Evolutionary conservation across 2,329 filamentous ascomycete species (phyloP), one percentile per base, ranked within the genome.

Genomic region (Paraconiothyrium sp.): DNA sequence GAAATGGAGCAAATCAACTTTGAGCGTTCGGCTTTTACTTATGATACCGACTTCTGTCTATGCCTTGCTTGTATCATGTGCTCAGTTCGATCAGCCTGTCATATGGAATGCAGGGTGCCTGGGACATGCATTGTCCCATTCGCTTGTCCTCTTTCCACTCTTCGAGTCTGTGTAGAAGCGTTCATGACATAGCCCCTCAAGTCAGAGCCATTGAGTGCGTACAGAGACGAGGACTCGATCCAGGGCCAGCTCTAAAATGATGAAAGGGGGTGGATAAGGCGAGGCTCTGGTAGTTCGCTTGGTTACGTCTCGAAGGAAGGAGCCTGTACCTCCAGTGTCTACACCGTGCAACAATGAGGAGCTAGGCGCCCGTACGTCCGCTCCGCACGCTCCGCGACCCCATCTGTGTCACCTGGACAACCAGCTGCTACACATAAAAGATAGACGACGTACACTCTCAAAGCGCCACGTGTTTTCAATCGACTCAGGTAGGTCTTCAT

Each of bases 11-110:
- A 30, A 4, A 4, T 30, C 20, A 20, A 32, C 34, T 8, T 2
- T 20, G 22, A 2, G 27, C 20, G 24, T 32, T 16, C 13, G 30
- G 16, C 7, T 13, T 43, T 55, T 22, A 9, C 37, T 16, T 20
- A 55, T 55, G 24, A 55, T 55, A 55, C 52, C 52, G 46, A 1
- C 9, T n/a, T 44, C 10, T 32, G 16, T 34, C 27, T 13, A 35
- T 51, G 27, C 30, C 35, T 35, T 34, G 7, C 46, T 41, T 41
- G 4, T 16, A 16, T 8, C 16, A 20, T 41, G 39, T 41, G 16
- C 39, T 41, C 16, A 41, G 16, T 41, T n/a, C 39, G 13, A 41
- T 20, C 4, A 46, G 4, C 20, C 43, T 10, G 24, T 20, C 6
- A 6, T 10, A 44, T 6, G 2, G 10, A 14, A 10, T 37, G 35